These are phyloP conservation scores for Ogataea allantospora DNA, from an alignment of 805 yeast species.

Conservation along the genomic window DNA sequence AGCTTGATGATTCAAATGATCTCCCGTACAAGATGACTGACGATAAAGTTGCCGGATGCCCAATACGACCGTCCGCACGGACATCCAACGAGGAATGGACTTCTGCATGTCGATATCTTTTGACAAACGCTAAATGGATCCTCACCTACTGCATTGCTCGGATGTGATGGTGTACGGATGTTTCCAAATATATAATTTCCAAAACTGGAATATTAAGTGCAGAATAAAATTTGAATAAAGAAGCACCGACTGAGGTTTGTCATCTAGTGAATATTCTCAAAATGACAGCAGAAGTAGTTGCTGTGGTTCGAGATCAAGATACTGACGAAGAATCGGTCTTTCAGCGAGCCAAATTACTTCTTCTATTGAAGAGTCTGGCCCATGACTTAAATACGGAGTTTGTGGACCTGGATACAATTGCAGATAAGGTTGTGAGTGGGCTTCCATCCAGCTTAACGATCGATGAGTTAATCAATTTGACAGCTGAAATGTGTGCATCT, in stretches of 20 bases:
- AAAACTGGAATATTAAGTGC: slow-evolving; percentile 15
- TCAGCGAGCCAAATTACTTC: slow-evolving; percentile 10
- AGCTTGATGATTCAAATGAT: slow-evolving; percentile 54
- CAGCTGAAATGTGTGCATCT: slow-evolving; percentile 93
- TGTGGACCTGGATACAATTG: slow-evolving; percentile 45
- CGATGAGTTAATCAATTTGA: slow-evolving; percentile 40
- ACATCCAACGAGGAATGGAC: slow-evolving; percentile 82
- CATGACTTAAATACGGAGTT: slow-evolving; percentile 41
- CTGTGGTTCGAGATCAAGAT: slow-evolving; percentile 5
- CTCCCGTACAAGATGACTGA: slow-evolving; percentile 71
- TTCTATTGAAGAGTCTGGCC: slow-evolving; percentile 11
- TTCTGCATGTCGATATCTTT: slow-evolving; percentile 75
- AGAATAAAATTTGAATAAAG: slow-evolving; percentile 1
- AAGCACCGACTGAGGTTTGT: not conserved
- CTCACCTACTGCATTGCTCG: slow-evolving; percentile 63
- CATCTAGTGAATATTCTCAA: not conserved
- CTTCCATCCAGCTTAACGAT: slow-evolving; percentile 48
- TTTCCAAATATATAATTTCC: too few species aligned
- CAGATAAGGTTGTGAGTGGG: slow-evolving; percentile 47
- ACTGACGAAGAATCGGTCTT: slow-evolving; percentile 10
- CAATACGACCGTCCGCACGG: slow-evolving; percentile 65
- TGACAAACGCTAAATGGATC: slow-evolving; percentile 83
- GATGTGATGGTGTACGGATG: slow-evolving; percentile 5
- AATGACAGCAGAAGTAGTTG: slow-evolving; percentile 16
- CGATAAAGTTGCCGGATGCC: slow-evolving; percentile 74